These are phyloP conservation scores for Pichia sp. DNA, from an alignment of 1,139 yeast species.

Conservation along the genomic window DNA sequence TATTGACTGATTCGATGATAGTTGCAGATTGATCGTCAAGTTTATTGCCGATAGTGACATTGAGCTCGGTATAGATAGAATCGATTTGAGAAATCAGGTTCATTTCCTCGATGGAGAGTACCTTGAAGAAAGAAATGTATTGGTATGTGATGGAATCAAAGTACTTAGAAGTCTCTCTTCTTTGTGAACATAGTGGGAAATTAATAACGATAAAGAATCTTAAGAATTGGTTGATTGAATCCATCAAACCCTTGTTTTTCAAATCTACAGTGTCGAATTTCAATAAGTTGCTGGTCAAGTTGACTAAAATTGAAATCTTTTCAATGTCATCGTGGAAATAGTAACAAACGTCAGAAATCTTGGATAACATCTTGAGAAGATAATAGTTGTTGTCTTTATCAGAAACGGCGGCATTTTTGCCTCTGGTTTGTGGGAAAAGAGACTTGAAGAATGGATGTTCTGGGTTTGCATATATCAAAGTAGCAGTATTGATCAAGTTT, in stretches of 20 bases:
- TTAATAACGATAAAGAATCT: slow-evolving; percentile 15
- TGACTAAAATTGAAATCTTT: slow-evolving; percentile 11
- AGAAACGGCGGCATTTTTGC: not conserved
- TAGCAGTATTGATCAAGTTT: slow-evolving; percentile 32
- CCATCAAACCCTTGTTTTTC: not conserved
- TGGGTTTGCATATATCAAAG: slow-evolving; percentile 23
- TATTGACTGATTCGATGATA: slow-evolving; percentile 12
- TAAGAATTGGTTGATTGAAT: slow-evolving; percentile 5
- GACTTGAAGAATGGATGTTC: slow-evolving; percentile 19
- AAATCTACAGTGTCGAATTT: slow-evolving; percentile 1
- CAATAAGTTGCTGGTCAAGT: slow-evolving; percentile 5
- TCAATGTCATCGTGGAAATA: slow-evolving; percentile 19
- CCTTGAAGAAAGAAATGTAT: slow-evolving; percentile 21
- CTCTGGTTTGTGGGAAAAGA: slow-evolving; percentile 16
- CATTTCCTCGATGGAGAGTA: slow-evolving; percentile 20
- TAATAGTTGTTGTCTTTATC: slow-evolving; percentile 9
- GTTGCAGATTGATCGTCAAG: not conserved
- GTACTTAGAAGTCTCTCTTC: slow-evolving; percentile 12
- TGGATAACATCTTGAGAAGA: slow-evolving; percentile 13
- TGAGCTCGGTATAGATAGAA: slow-evolving; percentile 24
- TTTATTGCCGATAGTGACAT: slow-evolving; percentile 18
- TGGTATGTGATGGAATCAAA: slow-evolving; percentile 24
- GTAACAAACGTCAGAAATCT: slow-evolving; percentile 10
- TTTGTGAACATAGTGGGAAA: slow-evolving; percentile 9
- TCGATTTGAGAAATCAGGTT: slow-evolving; percentile 23